Percentiles rank a stretch among this genome's conserved stretches.
Conservation (phyloP, 2,329 filamentous ascomycete genomes). For the Aspergillus ruber region DNA sequence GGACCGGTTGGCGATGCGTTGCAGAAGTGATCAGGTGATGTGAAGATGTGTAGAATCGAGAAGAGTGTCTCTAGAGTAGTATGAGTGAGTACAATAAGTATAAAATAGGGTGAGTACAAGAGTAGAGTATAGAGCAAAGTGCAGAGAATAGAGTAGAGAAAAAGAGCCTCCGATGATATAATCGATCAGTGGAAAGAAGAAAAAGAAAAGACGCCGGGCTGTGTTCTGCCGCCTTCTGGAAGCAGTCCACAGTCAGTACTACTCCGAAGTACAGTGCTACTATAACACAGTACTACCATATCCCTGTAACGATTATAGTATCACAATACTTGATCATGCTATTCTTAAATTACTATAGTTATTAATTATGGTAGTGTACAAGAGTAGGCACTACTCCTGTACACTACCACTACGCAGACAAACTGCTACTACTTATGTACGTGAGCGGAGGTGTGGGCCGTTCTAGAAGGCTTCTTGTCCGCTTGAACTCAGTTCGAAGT, state of each 20-base stretch:
- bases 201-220: constrained; percentile 1
- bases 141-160: not conserved
- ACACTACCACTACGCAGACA: not conserved
- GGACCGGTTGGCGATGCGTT: not conserved
- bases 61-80: too few species aligned
- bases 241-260: constrained; percentile 1
- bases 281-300: not conserved
- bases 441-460: too few species aligned
- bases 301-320: not conserved
- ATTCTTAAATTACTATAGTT: not conserved
- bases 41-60: constrained; percentile 2
- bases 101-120: not conserved
- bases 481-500: too few species aligned
- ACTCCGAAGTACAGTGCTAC: too few species aligned
- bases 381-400: too few species aligned
- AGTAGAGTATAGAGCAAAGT: not conserved
- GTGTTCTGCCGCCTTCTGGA: constrained; percentile 12
- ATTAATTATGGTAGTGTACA: too few species aligned
- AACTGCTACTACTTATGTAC: too few species aligned
- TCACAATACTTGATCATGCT: not conserved
- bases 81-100: too few species aligned
- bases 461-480: too few species aligned
- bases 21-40: not conserved
- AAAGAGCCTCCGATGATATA: not conserved
- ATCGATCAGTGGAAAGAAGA: not conserved